Percentiles rank a stretch among this genome's conserved stretches.
Conservation (phyloP, 169 alveolate genomes). For the Cytauxzoon felis region DNA sequence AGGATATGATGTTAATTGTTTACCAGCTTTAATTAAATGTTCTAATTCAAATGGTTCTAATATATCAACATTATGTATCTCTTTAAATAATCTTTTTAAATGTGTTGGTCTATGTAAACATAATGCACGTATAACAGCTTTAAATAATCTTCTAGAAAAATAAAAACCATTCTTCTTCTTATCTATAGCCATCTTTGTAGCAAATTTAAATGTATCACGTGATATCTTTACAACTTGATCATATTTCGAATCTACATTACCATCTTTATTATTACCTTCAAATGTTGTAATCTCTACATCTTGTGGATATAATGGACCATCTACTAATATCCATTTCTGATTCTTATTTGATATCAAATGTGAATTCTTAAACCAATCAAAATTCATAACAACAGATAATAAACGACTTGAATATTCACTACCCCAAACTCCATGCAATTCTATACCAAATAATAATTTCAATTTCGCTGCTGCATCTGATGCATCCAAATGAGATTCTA, state of each 20-base stretch:
- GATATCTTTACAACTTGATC: slow-evolving; percentile 67
- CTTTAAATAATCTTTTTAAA: slow-evolving; percentile 40
- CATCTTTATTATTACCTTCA: neutral
- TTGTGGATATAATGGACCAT: slow-evolving; percentile 58
- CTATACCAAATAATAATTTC: slow-evolving; percentile 65
- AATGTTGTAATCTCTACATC: slow-evolving; percentile 51
- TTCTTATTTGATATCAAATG: neutral
- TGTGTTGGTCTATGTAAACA: slow-evolving; percentile 44
- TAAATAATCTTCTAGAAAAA: slow-evolving; percentile 70
- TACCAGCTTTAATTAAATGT: neutral
- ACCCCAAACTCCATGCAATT: slow-evolving; percentile 73
- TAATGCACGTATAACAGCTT: slow-evolving; percentile 68
- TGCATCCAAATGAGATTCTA: slow-evolving; percentile 58
- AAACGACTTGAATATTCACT: slow-evolving; percentile 70
- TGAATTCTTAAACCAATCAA: slow-evolving; percentile 44
- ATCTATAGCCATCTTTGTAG: slow-evolving; percentile 55
- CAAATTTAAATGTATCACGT: slow-evolving; percentile 62
- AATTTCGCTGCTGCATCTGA: slow-evolving; percentile 73
- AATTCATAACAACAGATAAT: slow-evolving; percentile 46
- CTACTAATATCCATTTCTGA: slow-evolving; percentile 66
- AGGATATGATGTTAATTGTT: slow-evolving; percentile 57
- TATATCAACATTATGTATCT: slow-evolving; percentile 65
- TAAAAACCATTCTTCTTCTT: slow-evolving; percentile 60
- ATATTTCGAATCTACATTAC: slow-evolving; percentile 23
- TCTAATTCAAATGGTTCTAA: slow-evolving; percentile 61